Evolutionary conservation across 768 basidiomycete species (phyloP).

Genomic region (Inosperma sp.): DNA sequence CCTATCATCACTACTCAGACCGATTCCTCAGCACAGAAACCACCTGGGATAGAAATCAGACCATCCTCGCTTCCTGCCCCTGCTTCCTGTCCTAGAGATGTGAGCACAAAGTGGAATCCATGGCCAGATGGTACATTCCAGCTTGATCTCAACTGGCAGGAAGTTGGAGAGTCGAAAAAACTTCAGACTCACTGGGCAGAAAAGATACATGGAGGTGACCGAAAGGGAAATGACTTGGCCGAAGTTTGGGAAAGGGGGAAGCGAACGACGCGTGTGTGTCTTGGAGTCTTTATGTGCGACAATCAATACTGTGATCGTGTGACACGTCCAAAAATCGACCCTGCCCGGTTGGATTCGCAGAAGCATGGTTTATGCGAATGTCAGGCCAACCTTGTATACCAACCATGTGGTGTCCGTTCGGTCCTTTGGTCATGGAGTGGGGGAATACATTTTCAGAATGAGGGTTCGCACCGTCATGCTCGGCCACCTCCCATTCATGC

Average conservation of each 20-base stretch:
- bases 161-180: slow-evolving; percentile 13
- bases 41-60: not conserved
- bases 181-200: slow-evolving; percentile 23
- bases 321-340: slow-evolving; percentile 19
- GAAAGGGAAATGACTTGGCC: slow-evolving; percentile 10
- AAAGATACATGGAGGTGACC: slow-evolving; percentile 11
- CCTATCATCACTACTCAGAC: not conserved
- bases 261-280: slow-evolving; percentile 13
- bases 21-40: not conserved
- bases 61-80: not conserved
- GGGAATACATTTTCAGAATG: slow-evolving; percentile 13
- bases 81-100: not conserved
- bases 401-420: slow-evolving; percentile 1
- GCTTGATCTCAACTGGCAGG: slow-evolving; percentile 10
- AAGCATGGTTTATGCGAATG: not conserved
- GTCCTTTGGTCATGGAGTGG: slow-evolving; percentile 11
- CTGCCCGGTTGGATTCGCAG: slow-evolving; percentile 9
- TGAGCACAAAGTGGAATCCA: slow-evolving; percentile 16
- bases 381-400: not conserved
- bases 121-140: slow-evolving; percentile 22
- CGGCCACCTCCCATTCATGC: slow-evolving; percentile 17
- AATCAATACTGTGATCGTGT: slow-evolving; percentile 16
- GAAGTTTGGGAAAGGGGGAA: slow-evolving; percentile 14
- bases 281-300: slow-evolving; percentile 19
- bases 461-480: slow-evolving; percentile 13